Evolutionary conservation across 805 yeast species (phyloP), one percentile per base, ranked within the genome.

Genomic region (Torulaspora delbrueckii): DNA sequence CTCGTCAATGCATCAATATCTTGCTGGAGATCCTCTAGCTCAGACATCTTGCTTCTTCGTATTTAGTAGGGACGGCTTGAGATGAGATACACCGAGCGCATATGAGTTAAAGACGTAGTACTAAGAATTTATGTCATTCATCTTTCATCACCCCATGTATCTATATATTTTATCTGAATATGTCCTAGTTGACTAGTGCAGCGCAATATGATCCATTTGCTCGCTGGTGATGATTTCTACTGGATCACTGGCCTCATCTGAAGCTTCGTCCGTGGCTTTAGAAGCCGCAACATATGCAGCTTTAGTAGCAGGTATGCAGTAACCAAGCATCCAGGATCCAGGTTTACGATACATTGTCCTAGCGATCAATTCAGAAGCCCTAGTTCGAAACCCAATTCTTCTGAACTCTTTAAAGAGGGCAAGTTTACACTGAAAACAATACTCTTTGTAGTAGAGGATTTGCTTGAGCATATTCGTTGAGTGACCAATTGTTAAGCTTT

Each of bases 1-100:
- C 52, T 58, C 42, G 55, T 59, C 14, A 70, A 44, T 2, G 74
- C 63, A 1, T 58, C 60, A 14, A 65, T 65, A 50, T 70, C 74
- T 37, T 67, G 69, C 43, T 62, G 59, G 5, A 66, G 46, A 9
- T 65, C 70, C 5, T 54, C 60, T 4, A 63, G 16, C 1, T 53
- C 50, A 6, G 63, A 45, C 71, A 67, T 67, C 12, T 10, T 19
- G 8, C 5, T 22, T 8, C 35, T n/a, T 30, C 13, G 5, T 13
- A 19, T n/a, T 39, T 19, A 3, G 19, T 22, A 13, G 35, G 24
- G 8, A 18, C 16, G 34, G 16, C 16, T 8, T 16, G 34, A 14
- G 19, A 16, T 30, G 34, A 31, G 19, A 13, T 31, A 8, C 16
- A 16, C 22, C 34, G 34, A 31, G 34, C 34, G 34, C 18, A 16